Base-by-base conservation (phyloP, 1,284 basidiomycete species). In the Apiotrichum laibachii region DNA sequence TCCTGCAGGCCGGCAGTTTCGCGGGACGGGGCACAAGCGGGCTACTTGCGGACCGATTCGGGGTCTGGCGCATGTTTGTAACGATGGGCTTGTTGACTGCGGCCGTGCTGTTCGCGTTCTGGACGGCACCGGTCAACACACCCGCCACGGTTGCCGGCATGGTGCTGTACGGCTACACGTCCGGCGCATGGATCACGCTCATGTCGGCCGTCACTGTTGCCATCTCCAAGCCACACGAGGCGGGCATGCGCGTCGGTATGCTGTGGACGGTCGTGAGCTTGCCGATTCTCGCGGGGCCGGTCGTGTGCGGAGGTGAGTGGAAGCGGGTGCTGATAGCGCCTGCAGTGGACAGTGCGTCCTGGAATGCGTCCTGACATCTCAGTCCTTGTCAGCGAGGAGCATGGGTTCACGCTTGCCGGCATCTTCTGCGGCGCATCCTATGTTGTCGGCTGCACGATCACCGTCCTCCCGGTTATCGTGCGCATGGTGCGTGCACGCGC, bases 241-340 rank as follows among this genome's bases (percentile, higher is more conserved):
- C 72, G 22, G 76, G 76, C 1, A 69, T 72, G 62, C 52, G 75
- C 11, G 60, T 78, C 46, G 75, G 76, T 6, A 72, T 78, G 69
- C 57, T 74, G 43, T 77, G 73, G 72, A 65, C 66, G 5, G 55
- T 71, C 8, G 66, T 69, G 5, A 53, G 62, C 2, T 45, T 73
- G 11, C 67, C 72, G 0, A 58, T 70, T 16, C 65, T 77, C 21
- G 66, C 65, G 2, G 75, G 76, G 5, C 76, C 76, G 6, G 70
- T 72, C 26, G 65, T 73, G 34, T 66, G 68, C 50, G 70, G 70
- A 12, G 39, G 71, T 73, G 55, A 68, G 71, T 68, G 34, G 16
- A 13, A 3, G n/a, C n/a, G n/a, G n/a, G n/a, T n/a, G n/a, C n/a
- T n/a, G n/a, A n/a, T n/a, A n/a, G n/a, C n/a, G 26, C 26, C 26